Conservation (phyloP, 352 stramenopile species). For the Phytopythium aichiense region DNA sequence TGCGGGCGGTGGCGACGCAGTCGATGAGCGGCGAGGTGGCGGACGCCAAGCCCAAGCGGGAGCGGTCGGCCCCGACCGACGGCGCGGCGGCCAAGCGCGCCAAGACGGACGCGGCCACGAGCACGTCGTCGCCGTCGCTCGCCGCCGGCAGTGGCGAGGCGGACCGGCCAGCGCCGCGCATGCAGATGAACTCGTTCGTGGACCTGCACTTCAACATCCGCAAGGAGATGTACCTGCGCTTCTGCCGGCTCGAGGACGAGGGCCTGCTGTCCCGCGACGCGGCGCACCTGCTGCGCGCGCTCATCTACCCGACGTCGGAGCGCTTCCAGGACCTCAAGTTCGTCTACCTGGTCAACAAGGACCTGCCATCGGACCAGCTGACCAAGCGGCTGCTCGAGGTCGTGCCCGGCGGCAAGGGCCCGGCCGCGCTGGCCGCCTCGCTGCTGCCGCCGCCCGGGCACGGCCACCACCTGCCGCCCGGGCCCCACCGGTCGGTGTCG, state of each 20-base stretch:
- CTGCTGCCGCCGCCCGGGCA: constrained; percentile 11
- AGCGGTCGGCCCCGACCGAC: constrained; percentile 15
- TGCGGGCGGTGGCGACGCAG: constrained; percentile 75
- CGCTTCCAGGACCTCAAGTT: constrained; percentile 86
- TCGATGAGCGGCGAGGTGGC: constrained; percentile 55
- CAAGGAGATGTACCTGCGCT: constrained; percentile 85
- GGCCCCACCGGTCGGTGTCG: constrained; percentile 12
- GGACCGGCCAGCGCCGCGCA: constrained; percentile 27
- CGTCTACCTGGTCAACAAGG: constrained; percentile 87
- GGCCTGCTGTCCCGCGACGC: constrained; percentile 62
- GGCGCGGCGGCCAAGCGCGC: constrained; percentile 20
- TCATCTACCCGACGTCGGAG: constrained; percentile 82
- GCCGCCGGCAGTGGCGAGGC: constrained; percentile 11
- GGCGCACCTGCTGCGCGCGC: constrained; percentile 62
- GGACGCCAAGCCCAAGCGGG: constrained; percentile 29
- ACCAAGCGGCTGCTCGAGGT: constrained; percentile 76
- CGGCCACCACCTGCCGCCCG: neutral
- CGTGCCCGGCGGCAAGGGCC: constrained; percentile 36
- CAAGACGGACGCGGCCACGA: constrained; percentile 23
- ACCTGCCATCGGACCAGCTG: constrained; percentile 65
- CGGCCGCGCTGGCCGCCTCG: constrained; percentile 23
- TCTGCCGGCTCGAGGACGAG: constrained; percentile 76
- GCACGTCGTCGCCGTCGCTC: constrained; percentile 9
- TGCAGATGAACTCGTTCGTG: constrained; percentile 77
- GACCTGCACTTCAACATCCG: constrained; percentile 83